Percentiles rank a stretch among this genome's conserved stretches.
phyloP scores from a whole-genome alignment of 768 basidiomycete species.

The Xanthoconium purpureum region DNA sequence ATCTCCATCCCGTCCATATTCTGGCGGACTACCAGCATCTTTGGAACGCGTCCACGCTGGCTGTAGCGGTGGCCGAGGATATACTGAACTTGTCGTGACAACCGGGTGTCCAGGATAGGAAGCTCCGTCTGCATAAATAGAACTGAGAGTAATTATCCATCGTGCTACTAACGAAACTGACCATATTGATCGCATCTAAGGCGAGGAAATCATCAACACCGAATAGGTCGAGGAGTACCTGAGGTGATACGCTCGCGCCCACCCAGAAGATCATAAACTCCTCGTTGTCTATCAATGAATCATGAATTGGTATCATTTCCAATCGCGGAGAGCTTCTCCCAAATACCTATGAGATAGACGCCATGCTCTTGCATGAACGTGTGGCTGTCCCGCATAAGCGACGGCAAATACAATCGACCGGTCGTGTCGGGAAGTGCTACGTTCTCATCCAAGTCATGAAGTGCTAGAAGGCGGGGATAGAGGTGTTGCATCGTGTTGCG shows the following conservation, averaged over 20 bases:
- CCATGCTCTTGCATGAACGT: constrained; percentile 87
- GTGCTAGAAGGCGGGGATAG: constrained; percentile 83
- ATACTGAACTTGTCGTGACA: constrained; percentile 84
- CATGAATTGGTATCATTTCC: constrained; percentile 12
- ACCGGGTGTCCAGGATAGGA: constrained; percentile 64
- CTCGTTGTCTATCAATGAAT: constrained; percentile 67
- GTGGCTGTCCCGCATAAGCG: constrained; percentile 79
- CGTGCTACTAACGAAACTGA: constrained; percentile 33
- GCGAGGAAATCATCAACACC: constrained; percentile 75
- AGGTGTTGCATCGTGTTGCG: constrained; percentile 71
- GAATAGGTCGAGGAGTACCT: constrained; percentile 79
- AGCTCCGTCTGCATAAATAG: constrained; percentile 53
- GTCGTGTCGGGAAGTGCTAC: constrained; percentile 67
- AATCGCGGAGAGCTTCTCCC: constrained; percentile 7
- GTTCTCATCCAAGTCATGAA: constrained; percentile 77
- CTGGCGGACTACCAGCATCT: constrained; percentile 80
- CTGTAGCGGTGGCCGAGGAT: constrained; percentile 67
- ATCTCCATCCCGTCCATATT: constrained; percentile 91
- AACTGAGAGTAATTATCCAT: not conserved
- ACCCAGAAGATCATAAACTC: constrained; percentile 89
- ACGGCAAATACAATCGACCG: constrained; percentile 64
- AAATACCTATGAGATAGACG: constrained; percentile 86
- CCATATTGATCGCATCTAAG: constrained; percentile 62
- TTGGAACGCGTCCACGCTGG: constrained; percentile 53
- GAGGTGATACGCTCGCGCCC: constrained; percentile 76